Conservation (phyloP, 768 basidiomycete genomes). For the Xerocomellus chrysenteron region DNA sequence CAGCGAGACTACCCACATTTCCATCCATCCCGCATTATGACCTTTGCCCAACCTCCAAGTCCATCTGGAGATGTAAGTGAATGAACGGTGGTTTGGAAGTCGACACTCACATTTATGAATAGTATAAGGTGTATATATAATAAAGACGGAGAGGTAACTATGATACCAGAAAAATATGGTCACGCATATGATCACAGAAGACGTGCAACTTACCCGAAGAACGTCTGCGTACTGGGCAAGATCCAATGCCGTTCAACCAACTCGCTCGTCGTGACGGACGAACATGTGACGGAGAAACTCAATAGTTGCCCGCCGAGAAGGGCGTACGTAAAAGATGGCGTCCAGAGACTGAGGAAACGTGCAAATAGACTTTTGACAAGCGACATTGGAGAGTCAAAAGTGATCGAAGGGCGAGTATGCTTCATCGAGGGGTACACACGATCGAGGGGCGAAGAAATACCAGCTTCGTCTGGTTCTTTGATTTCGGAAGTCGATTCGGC, state of each 20-base stretch:
- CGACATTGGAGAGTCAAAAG: conserved; percentile 20
- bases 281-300: conserved; percentile 23
- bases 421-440: background rate
- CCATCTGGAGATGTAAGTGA: conserved; percentile 53
- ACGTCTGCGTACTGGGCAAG: conserved; percentile 75
- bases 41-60: conserved; percentile 71
- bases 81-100: background rate
- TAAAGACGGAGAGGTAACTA: conserved; percentile 73
- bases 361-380: conserved; percentile 16
- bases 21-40: conserved; percentile 80
- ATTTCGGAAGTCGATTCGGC: conserved; percentile 1
- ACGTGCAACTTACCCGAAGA: conserved; percentile 61
- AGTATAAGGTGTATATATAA: conserved; percentile 84
- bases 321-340: conserved; percentile 27
- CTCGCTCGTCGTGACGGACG: conserved; percentile 69
- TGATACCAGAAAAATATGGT: background rate
- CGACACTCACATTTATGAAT: conserved; percentile 71
- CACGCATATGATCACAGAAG: background rate
- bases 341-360: conserved; percentile 30
- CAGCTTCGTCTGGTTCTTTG: conserved; percentile 11
- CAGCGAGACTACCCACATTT: conserved; percentile 56
- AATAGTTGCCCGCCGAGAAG: conserved; percentile 29
- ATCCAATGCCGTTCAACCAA: conserved; percentile 65
- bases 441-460: background rate
- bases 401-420: conserved; percentile 13